These are phyloP conservation scores for Aureobasidium sp. DNA, from an alignment of 2,329 filamentous ascomycete genomes.

Conservation along the genomic window DNA sequence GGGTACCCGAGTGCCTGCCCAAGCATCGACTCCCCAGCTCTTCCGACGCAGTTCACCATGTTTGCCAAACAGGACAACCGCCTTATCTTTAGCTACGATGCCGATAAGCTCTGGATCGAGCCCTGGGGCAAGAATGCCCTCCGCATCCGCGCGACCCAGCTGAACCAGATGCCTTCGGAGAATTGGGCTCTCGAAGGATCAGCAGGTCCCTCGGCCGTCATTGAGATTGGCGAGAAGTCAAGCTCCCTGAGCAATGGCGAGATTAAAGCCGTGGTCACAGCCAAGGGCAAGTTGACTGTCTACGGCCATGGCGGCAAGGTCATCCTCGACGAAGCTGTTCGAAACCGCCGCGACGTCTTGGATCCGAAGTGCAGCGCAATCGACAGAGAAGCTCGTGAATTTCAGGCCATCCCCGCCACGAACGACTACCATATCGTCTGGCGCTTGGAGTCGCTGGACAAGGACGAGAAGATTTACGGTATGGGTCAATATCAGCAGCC, in stretches of 20 bases:
- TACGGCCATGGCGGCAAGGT: constrained; percentile 36
- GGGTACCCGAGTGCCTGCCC: neutral
- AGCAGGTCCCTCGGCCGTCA: constrained; percentile 16
- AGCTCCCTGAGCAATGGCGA: constrained; percentile 43
- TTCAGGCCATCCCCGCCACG: constrained; percentile 44
- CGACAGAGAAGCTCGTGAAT: constrained; percentile 51
- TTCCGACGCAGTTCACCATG: constrained; percentile 20
- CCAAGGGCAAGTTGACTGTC: constrained; percentile 46
- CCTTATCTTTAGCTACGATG: constrained; percentile 52
- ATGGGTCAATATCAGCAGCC: constrained; percentile 66
- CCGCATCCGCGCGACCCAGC: constrained; percentile 42
- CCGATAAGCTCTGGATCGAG: constrained; percentile 44
- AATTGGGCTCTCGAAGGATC: constrained; percentile 35
- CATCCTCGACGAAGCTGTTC: constrained; percentile 48
- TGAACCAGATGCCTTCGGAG: constrained; percentile 30
- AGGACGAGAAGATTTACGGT: constrained; percentile 56
- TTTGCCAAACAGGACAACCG: constrained; percentile 46
- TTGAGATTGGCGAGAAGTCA: constrained; percentile 26
- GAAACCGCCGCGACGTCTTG: constrained; percentile 43
- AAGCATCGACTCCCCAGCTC: neutral
- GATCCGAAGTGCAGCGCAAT: constrained; percentile 56
- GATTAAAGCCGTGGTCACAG: constrained; percentile 42
- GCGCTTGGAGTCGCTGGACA: constrained; percentile 50
- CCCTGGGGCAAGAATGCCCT: constrained; percentile 45
- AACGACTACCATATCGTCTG: constrained; percentile 51